Base-by-base conservation (phyloP, 331 rosid species). In the Phaseolus coccineus region DNA sequence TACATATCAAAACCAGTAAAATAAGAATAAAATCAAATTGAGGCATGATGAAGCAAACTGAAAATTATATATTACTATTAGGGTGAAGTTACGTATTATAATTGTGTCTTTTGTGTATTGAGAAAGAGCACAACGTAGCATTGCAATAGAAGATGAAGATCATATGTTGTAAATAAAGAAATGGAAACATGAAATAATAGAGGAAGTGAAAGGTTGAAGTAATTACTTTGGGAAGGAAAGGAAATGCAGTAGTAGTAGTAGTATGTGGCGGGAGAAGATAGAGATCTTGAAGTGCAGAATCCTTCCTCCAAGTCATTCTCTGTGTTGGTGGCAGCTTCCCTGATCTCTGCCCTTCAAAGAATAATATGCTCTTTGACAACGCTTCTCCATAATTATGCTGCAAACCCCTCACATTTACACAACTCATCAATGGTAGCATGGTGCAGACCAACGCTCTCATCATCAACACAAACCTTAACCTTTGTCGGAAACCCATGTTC, bases 341-440 rank as follows among this genome's bases (percentile, higher is more conserved):
- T 0, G 96, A 89, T 28, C 93, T 89, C 40, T 91, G 93, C 0
- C 93, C 91, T 84, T 86, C 90, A 56, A 65, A 91, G 25, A 85
- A 91, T 58, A 86, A 63, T n/a, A 91, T 84, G 80, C 88, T 73
- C 51, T 91, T 91, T 3, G 83, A 67, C 42, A 91, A 82, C 0
- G 96, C 93, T 4, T 87, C 89, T 3, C 24, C 69, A 64, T 91
- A 87, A 68, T 87, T 25, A 12, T 82, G 91, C 68, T 50, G 68
- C 63, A 58, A 35, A 48, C 13, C 76, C 51, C 11, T 69, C n/a
- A 63, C 69, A 33, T 37, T 9, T 42, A 42, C 47, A 42, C 13
- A 42, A 9, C 47, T 9, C 47, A 9, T 40, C 74, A 76, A 16
- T 39, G 51, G 31, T 61, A 79, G 16, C 33, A 59, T 10, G 4